These are phyloP conservation scores for Coemansia brasiliensis DNA, from an alignment of 192 early-diverging fungal species.

Conservation along the genomic window DNA sequence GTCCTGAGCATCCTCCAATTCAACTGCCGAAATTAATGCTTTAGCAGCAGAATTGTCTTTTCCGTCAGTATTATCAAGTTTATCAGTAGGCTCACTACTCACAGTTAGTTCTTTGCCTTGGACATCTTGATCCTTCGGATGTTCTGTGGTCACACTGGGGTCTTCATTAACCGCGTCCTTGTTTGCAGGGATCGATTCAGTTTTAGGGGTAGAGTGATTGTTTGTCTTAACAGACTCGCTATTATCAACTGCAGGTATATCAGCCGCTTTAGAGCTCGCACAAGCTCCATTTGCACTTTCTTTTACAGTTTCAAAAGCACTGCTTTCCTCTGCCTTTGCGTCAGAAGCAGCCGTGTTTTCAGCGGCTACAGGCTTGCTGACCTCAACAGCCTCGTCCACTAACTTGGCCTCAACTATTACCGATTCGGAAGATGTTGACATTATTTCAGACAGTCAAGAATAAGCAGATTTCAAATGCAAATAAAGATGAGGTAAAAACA, in stretches of 20 bases:
- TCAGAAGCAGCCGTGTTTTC: not conserved
- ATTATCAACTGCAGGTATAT: not conserved
- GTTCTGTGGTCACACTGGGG: not conserved
- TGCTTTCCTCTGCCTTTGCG: not conserved
- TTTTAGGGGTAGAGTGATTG: slow-evolving; percentile 1
- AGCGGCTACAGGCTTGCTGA: not conserved
- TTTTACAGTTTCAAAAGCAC: not conserved
- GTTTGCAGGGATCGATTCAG: not conserved
- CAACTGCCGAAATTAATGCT: not conserved
- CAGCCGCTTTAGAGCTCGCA: not conserved
- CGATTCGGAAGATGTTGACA: not conserved
- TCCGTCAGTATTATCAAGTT: not conserved
- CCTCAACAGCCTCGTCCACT: slow-evolving; percentile 4
- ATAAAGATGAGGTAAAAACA: too few species aligned
- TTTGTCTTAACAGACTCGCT: not conserved
- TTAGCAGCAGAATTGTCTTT: not conserved
- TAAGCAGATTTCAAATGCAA: too few species aligned
- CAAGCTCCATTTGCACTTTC: not conserved
- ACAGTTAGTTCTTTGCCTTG: not conserved
- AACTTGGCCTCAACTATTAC: slow-evolving; percentile 1
- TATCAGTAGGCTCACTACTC: not conserved
- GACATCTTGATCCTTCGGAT: not conserved
- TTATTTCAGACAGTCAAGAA: not conserved
- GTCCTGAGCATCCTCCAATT: not conserved
- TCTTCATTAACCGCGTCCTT: not conserved